phyloP scores from a whole-genome alignment of 495 filamentous ascomycete genomes.

The Lasiosphaeria miniovina region DNA sequence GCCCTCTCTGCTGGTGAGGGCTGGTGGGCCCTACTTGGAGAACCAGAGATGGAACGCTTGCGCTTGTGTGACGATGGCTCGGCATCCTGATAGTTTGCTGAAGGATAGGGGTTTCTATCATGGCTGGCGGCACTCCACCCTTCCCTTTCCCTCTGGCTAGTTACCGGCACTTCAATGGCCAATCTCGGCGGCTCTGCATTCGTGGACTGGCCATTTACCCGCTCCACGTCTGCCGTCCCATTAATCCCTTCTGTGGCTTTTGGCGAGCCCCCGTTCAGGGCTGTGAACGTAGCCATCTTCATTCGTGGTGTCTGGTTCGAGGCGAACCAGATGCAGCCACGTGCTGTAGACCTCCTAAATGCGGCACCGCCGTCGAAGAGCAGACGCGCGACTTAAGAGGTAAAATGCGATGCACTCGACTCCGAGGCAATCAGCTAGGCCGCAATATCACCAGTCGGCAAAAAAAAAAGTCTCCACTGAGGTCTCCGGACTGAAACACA shows the following conservation, averaged over 20 bases:
- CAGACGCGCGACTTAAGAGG: background rate
- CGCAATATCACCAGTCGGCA: too few species aligned
- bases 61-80: constrained; percentile 49
- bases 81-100: constrained; percentile 34
- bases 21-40: constrained; percentile 32
- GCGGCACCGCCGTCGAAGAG: background rate
- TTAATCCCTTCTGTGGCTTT: constrained; percentile 36
- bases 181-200: constrained; percentile 28
- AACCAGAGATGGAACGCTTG: constrained; percentile 50
- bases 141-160: constrained; percentile 27
- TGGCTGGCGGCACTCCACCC: constrained; percentile 32
- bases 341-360: background rate
- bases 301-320: constrained; percentile 20
- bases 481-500: constrained; percentile 2
- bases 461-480: background rate
- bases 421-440: too few species aligned
- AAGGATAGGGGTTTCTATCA: constrained; percentile 38
- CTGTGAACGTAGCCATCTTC: constrained; percentile 47
- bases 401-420: background rate
- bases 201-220: constrained; percentile 22
- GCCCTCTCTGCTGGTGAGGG: constrained; percentile 24
- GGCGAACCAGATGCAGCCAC: constrained; percentile 2
- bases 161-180: constrained; percentile 25
- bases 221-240: constrained; percentile 25
- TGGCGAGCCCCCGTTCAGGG: constrained; percentile 47